phyloP scores from a whole-genome alignment of 495 filamentous ascomycete species.

The Pyrenula massariospora region DNA sequence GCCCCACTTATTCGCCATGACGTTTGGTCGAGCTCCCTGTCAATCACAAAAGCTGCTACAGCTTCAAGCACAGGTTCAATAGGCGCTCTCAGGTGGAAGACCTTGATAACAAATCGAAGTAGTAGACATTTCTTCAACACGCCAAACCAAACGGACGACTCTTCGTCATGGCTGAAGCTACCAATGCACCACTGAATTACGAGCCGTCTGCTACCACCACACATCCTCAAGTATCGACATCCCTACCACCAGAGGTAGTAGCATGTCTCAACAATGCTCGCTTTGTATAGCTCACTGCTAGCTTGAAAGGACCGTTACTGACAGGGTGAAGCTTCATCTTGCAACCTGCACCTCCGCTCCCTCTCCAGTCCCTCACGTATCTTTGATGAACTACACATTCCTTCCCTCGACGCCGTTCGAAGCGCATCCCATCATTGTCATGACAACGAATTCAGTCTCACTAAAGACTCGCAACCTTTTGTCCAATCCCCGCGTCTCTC shows the following conservation, averaged over 20 bases:
- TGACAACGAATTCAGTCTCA: constrained; percentile 83
- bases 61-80: too few relatives aligned
- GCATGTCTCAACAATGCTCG: constrained; percentile 87
- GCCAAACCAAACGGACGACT: too few relatives aligned
- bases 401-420: constrained; percentile 64
- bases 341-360: constrained; percentile 68
- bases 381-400: constrained; percentile 98
- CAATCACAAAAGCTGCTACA: too few relatives aligned
- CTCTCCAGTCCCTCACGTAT: constrained; percentile 64
- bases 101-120: too few relatives aligned
- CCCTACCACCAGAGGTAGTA: constrained; percentile 73
- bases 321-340: constrained; percentile 64
- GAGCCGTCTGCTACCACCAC: constrained; percentile 63
- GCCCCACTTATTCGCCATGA: neutral
- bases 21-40: too few relatives aligned
- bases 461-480: constrained; percentile 82
- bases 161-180: constrained; percentile 28
- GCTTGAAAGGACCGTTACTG: neutral
- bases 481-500: constrained; percentile 76
- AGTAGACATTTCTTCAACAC: too few relatives aligned
- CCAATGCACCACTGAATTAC: constrained; percentile 54
- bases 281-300: constrained; percentile 49
- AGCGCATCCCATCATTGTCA: constrained; percentile 66
- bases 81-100: too few relatives aligned
- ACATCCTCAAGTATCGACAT: constrained; percentile 52